Evolutionary conservation across 495 filamentous ascomycete species (phyloP), one percentile per base, ranked within the genome.

Genomic region (Penicillium argentinense): DNA sequence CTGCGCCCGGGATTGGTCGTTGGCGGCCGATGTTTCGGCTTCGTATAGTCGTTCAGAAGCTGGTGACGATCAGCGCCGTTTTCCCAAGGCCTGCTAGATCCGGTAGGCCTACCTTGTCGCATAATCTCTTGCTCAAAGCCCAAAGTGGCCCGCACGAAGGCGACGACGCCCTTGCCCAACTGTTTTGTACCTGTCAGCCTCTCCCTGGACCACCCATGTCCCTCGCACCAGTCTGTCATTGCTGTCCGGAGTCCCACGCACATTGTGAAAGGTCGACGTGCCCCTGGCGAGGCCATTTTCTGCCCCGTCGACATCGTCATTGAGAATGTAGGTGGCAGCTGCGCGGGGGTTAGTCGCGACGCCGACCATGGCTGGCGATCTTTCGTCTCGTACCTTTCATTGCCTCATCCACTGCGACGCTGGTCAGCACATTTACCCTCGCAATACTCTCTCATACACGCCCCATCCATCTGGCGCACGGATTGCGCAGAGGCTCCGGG

Each of bases 41-140:
- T 87, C 87, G 23, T 73, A 76, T 14, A 98, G 77, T 39, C 80
- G 74, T 38, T 82, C 81, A 13, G 83, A 80, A 12, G 93, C 89
- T 86, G 54, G 46, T 42, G 13, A 24, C 39, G 30, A 56, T 62
- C 24, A 60, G 46, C 32, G 19, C 23, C 19, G 46, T 18, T 18
- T 30, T 24, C 41, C 24, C 25, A 2, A 26, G 21, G n/a, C 9
- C 7, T 6, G 8, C 9, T 14, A 18, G 17, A 6, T 12, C 12
- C 5, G n/a, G 12, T 11, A 11, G 7, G 21, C 37, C 22, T 14
- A 84, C 82, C 83, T 72, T 95, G 83, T 49, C 81, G 81, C 88
- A 98, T 95, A 44, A 95, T 74, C n/a, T 93, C 89, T 54, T 91
- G 88, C 67, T 98, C 93, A 59, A 96, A 95, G 4, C 95, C 92